Base-by-base conservation (phyloP, 2,329 filamentous ascomycete genomes). In the Metarhizium album region DNA sequence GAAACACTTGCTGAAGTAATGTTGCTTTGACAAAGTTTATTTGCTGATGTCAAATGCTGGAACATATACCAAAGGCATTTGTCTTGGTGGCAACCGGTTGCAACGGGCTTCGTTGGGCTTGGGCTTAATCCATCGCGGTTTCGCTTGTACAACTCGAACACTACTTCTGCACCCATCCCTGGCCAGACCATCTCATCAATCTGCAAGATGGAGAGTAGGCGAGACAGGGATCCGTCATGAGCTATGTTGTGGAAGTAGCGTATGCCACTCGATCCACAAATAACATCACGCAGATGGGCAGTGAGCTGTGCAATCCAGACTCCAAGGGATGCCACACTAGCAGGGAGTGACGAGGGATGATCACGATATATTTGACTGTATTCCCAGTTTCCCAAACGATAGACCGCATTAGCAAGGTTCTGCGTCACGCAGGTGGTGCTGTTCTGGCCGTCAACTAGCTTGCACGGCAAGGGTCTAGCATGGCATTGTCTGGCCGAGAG, bases 181-280 rank as follows among this genome's bases (percentile, higher is more conserved):
- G 87, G 87, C 87, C 87, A 91, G 1, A 89, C 81, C 86, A 91
- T 91, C 48, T 73, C 64, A 22, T 88, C 82, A 1, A 86, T 60
- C 67, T 91, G 87, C 60, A 93, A 62, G 16, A 90, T 75, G 2
- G 79, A 79, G 22, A 93, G 69, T 6, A 91, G 59, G 2, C 80
- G 70, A 11, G 83, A 81, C 6, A 90, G 61, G 3, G 80, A 84
- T 2, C 87, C 88, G 58, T 93, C 88, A 59, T 94, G 87, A 2
- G 86, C 87, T 37, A 93, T 75, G 55, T 91, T 90, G 61, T 93
- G 87, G 42, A 81, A 68, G 62, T 89, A 91, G 2, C 74, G 61
- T 0, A 65, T 64, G 7, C 58, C 55, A 22, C 60, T 62, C 13
- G 67, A 65, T 1, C 72, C 74, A 3, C 59, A 61, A 2, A 79